Percentiles rank a stretch among this genome's conserved stretches.
phyloP scores from a whole-genome alignment of 148 eudicot species.

The Fagopyrum tataricum region DNA sequence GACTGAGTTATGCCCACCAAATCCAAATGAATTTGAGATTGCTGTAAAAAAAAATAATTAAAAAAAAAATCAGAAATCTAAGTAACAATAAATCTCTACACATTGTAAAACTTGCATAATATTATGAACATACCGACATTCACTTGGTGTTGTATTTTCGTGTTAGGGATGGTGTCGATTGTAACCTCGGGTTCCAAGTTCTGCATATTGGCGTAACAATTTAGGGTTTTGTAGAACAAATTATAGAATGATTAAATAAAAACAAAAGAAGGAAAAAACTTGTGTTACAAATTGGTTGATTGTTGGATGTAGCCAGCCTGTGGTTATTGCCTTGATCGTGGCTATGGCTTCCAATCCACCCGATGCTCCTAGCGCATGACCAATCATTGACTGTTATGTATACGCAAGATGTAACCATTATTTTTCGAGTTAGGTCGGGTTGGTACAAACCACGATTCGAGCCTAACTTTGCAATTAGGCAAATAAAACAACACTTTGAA shows the following conservation, averaged over 20 bases:
- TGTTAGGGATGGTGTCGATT: constrained; percentile 59
- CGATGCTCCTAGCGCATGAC: constrained; percentile 67
- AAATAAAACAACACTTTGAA: no score
- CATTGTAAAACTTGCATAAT: neutral
- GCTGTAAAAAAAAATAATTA: constrained; percentile 24
- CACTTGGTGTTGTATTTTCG: constrained; percentile 47
- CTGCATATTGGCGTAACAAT: constrained; percentile 17
- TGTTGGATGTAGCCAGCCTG: constrained; percentile 69
- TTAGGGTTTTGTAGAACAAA: neutral
- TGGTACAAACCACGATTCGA: no score
- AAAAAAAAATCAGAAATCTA: neutral
- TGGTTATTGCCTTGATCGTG: constrained; percentile 55
- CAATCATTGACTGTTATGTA: constrained; percentile 39
- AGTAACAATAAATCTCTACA: neutral
- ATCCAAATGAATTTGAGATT: constrained; percentile 57
- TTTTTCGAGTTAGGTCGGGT: no score
- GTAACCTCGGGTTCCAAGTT: constrained; percentile 50
- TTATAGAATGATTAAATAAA: neutral
- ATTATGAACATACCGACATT: constrained; percentile 43
- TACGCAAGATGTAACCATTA: neutral
- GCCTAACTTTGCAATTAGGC: no score
- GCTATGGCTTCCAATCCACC: constrained; percentile 68
- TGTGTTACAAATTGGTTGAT: constrained; percentile 48
- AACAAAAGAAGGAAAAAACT: neutral
- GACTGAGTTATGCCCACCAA: constrained; percentile 55